Evolutionary conservation across 1,284 basidiomycete genomes (phyloP).

Genomic region (Polyporus tsugae): DNA sequence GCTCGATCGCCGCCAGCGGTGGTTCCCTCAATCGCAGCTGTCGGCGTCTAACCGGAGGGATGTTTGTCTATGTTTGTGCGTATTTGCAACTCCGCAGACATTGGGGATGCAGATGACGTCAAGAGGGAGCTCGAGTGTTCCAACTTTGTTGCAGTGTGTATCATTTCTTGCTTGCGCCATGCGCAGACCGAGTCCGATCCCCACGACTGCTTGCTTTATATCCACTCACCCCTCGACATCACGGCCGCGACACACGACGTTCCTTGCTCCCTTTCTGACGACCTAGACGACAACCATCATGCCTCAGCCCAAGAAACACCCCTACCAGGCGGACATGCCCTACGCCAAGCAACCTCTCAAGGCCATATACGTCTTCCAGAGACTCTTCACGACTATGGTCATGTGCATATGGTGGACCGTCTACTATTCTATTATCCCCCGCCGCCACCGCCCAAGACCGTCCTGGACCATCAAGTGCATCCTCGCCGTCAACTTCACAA

Average conservation of each 20-base stretch:
- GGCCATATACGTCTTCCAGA: constrained; percentile 54
- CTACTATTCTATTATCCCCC: constrained; percentile 51
- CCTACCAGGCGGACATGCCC: constrained; percentile 41
- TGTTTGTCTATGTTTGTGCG: constrained; percentile 4
- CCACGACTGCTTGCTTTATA: no score
- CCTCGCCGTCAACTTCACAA: constrained; percentile 57
- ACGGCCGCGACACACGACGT: not conserved
- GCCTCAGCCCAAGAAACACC: constrained; percentile 19
- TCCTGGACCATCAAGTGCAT: constrained; percentile 59
- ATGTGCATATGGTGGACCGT: constrained; percentile 54
- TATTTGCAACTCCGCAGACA: constrained; percentile 23
- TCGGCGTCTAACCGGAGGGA: not conserved
- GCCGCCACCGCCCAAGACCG: constrained; percentile 51
- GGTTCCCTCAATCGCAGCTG: not conserved
- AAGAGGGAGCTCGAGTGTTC: constrained; percentile 9
- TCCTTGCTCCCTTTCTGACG: not conserved
- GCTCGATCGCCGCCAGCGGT: not conserved
- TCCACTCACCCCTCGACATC: not conserved
- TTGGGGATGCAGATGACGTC: constrained; percentile 25
- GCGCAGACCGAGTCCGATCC: no score
- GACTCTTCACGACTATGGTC: constrained; percentile 54
- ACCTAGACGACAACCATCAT: constrained; percentile 11
- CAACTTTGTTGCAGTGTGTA: not conserved
- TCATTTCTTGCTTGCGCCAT: constrained; percentile 11
- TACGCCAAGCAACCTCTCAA: constrained; percentile 57